These are phyloP conservation scores for Straminergon stramineum DNA, from an alignment of 225 moss, liverwort and hornwort genomes.

Conservation along the genomic window DNA sequence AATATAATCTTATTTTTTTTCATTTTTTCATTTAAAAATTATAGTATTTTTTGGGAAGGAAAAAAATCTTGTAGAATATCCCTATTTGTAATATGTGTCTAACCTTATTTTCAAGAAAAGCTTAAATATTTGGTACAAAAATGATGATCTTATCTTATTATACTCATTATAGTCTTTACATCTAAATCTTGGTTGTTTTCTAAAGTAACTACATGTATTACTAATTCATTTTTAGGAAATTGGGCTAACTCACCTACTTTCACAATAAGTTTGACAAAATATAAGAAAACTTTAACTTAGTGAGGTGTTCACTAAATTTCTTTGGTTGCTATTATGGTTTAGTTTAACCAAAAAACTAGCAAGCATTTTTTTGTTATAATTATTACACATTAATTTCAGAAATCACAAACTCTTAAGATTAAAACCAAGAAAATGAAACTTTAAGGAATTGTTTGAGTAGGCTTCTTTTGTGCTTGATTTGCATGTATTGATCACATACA, in stretches of 20 bases:
- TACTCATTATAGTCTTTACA: neutral
- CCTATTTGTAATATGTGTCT: fast-evolving
- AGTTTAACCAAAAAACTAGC: neutral
- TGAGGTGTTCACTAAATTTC: too few species aligned
- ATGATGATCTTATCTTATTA: fast-evolving
- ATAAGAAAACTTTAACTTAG: neutral
- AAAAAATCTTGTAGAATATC: neutral
- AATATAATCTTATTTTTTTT: neutral
- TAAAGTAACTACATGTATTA: neutral
- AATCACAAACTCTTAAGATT: neutral
- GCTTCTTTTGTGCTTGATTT: too few species aligned
- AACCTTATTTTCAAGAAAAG: neutral
- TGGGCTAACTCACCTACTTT: neutral
- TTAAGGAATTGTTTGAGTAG: neutral
- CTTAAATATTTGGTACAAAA: neutral
- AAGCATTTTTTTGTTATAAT: neutral
- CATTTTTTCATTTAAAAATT: neutral
- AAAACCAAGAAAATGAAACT: neutral
- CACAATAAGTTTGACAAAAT: too few species aligned
- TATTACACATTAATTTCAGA: neutral
- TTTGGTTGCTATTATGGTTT: neutral
- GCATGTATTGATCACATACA: neutral
- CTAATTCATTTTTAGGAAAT: neutral
- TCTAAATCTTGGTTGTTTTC: neutral
- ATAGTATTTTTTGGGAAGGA: neutral